Base-by-base conservation (phyloP, 208 protist species). In the Wallacemonas sp. region DNA sequence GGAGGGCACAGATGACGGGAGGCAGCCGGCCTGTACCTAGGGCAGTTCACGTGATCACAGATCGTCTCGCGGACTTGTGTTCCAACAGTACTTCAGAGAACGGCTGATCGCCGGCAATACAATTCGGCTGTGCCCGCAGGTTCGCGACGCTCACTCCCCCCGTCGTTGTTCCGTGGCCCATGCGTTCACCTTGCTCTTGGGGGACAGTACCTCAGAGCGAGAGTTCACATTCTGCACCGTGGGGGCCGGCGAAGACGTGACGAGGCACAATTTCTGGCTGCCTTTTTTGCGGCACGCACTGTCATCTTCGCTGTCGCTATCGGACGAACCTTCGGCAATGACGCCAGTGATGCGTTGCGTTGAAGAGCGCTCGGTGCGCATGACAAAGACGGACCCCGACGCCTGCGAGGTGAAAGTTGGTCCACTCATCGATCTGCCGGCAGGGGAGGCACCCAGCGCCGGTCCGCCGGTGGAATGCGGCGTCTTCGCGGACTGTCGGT, bases 301-400 rank as follows among this genome's bases (percentile, higher is more conserved):
- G 13, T 63, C 69, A 1, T 29, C n/a, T 13, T 71, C 63, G n/a
- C 12, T 24, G 4, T 80, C 74, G 57, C 60, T 69, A 19, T 69
- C 69, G 17, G 58, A 71, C 10, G 61, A 46, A 22, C 69, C 68
- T 1, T 66, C 17, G 24, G 63, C 68, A n/a, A 80, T 65, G 34
- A 66, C 60, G 44, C 65, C 68, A 3, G 53, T 63, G n/a, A 72
- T 21, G 36, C 24, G 33, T 13, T 63, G 32, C 4, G 2, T 57
- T 0, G 68, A 52, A 2, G 68, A 65, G 24, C 59, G 63, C 32
- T 57, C 46, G 42, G 74, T 76, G 63, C 74, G 68, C 32, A 76
- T 61, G 2, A 80, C 54, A 60, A 76, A 80, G 10, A 80, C 55
- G 1, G 62, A 57, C 8, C 68, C 63, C 9, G 19, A 32, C 21